These are phyloP conservation scores for Porcisia hertigi DNA, from an alignment of 208 protist genomes.

Conservation along the genomic window DNA sequence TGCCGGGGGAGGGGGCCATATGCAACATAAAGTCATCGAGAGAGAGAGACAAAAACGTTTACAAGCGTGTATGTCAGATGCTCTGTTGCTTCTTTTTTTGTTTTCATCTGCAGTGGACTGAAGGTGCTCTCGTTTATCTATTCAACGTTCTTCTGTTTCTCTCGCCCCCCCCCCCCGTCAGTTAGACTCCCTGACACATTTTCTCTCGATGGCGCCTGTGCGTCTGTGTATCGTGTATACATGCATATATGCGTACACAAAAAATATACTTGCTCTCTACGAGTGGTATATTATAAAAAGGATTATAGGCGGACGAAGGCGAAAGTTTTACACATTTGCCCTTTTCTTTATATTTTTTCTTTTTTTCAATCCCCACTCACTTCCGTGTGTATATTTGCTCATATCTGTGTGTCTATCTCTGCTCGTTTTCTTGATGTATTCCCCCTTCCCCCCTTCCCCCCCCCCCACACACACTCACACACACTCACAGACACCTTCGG, in stretches of 20 bases:
- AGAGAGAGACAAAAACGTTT: no score
- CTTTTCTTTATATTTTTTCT: no score
- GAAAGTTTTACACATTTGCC: no score
- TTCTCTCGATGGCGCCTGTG: not conserved
- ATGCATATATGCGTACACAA: not conserved
- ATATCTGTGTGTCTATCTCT: not conserved
- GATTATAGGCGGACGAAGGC: no score
- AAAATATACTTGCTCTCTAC: no score
- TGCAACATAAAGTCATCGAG: no score
- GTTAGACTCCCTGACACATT: not conserved
- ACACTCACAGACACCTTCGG: no score
- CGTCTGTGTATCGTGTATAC: not conserved
- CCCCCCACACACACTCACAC: not conserved
- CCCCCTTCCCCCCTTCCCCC: not conserved
- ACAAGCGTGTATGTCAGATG: not conserved
- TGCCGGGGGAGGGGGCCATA: no score
- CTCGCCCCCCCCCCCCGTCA: not conserved
- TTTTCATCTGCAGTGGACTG: not conserved
- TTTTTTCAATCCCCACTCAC: no score
- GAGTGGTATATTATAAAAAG: no score
- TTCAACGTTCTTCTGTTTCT: not conserved
- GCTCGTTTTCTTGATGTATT: not conserved
- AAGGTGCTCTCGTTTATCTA: not conserved
- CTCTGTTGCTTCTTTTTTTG: not conserved
- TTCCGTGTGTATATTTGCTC: no score